Conservation (phyloP, 2,329 filamentous ascomycete species). For the Pezicula neosporulosa region DNA sequence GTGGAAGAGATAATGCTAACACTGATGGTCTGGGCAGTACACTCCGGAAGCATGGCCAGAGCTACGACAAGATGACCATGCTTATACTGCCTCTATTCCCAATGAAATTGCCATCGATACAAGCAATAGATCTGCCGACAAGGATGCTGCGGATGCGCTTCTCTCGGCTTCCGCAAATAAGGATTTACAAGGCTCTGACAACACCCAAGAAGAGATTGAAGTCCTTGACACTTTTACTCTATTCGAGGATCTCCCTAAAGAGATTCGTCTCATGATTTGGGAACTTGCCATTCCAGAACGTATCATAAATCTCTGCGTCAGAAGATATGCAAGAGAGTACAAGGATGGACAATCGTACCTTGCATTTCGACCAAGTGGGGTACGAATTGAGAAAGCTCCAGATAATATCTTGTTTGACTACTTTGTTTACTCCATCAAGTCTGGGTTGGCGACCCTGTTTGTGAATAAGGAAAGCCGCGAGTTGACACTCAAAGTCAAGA, state of each 20-base stretch:
- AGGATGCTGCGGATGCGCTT: no score
- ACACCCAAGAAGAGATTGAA: neutral
- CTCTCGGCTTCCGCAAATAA: no score
- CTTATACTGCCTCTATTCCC: no score
- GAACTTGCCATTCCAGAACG: neutral
- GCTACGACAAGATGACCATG: no score
- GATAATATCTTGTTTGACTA: neutral
- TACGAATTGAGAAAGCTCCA: neutral
- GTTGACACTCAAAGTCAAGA: neutral
- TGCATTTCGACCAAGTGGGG: no score
- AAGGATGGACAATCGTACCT: neutral
- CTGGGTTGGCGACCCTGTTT: neutral
- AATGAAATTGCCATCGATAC: no score
- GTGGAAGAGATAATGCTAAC: no score
- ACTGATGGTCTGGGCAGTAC: no score
- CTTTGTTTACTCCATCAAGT: neutral
- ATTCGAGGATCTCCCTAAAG: constrained; percentile 1
- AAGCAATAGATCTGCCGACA: no score
- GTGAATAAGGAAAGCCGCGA: neutral
- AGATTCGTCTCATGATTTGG: constrained; percentile 3
- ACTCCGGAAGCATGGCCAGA: no score
- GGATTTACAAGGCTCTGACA: no score
- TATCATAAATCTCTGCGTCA: neutral
- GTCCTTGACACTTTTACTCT: neutral
- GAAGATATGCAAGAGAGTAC: neutral